Evolutionary conservation across 164 flowering plant genomes (phyloP), one percentile per base, ranked within the genome.

Genomic region (Macadamia tetraphylla): DNA sequence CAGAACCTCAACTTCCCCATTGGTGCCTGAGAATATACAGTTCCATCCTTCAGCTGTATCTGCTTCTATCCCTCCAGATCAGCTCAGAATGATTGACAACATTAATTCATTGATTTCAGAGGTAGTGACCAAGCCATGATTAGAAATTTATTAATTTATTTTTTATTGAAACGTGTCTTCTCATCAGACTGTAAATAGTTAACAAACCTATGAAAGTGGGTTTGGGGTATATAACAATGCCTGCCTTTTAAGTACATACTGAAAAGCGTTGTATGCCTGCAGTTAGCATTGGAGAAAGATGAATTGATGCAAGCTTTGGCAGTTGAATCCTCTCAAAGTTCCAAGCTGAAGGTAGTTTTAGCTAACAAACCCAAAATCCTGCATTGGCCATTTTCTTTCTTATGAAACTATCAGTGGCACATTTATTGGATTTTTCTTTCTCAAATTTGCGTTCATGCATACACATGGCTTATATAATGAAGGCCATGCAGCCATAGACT

Each of bases 251-350:
- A 8, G 13, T 30, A 65, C 62, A 30, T n/a, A 63, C 18, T 40
- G 12, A 31, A 40, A 35, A 70, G n/a, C 30, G 52, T 63, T 58
- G 8, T 23, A 15, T 80, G 60, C 40, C 31, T 83, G 78, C 84
- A 94, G 98, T 79, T 95, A 63, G 78, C 89, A 14, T 65, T 83
- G 77, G 98, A 95, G 85, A 95, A 92, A 76, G 97, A 91, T 70
- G 90, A 92, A 71, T 73, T 95, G 83, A 63, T 75, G 65, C 78
- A 68, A 67, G 84, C 87, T 49, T 81, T 92, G 77, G 75, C 80
- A 49, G 77, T 83, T 49, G 91, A 92, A 77, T 85, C 88, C 69
- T 80, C 93, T 66, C 77, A 84, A 58, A 77, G 78, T 79, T 80
- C 85, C 18, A 81, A 78, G 74, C 71, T 92, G 59, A 84, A 89